Percentiles rank a stretch among this genome's conserved stretches.
These are phyloP conservation scores for Crucihimalaya himalaica DNA, from an alignment of 345 rosid species.

Conservation along the genomic window DNA sequence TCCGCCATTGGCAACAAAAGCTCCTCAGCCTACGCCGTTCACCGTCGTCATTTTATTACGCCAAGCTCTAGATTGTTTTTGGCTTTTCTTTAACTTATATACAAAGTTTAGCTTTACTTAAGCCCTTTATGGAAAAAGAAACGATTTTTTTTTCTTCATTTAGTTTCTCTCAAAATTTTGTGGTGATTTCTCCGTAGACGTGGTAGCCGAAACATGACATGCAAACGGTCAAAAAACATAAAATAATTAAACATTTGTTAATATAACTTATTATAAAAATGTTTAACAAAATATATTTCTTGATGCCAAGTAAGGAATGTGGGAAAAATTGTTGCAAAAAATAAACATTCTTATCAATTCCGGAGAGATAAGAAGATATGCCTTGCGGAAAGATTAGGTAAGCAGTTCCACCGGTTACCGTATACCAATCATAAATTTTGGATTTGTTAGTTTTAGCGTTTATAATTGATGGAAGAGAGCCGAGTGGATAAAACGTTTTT, in stretches of 20 bases:
- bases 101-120: conserved; percentile 43
- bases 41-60: conserved; percentile 12
- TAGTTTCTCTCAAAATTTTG: conserved; percentile 10
- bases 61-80: conserved; percentile 29
- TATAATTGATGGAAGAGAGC: no score
- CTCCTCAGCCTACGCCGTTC: conserved; percentile 37
- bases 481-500: no score
- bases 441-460: no score
- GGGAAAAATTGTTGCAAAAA: no score
- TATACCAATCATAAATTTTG: no score
- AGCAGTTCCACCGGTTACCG: no score
- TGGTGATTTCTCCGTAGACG: conserved; percentile 42
- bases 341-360: no score
- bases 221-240: conserved; percentile 18
- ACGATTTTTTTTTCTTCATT: conserved; percentile 22
- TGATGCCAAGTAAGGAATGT: no score
- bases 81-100: conserved; percentile 38
- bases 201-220: conserved; percentile 38
- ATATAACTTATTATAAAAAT: no score
- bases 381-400: no score
- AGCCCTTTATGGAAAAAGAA: conserved; percentile 37
- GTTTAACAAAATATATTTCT: no score
- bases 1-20: conserved; percentile 68
- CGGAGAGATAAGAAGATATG: no score
- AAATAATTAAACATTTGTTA: neutral